Evolutionary conservation across 1,139 yeast species (phyloP).

Genomic region (Hansenula sp.): DNA sequence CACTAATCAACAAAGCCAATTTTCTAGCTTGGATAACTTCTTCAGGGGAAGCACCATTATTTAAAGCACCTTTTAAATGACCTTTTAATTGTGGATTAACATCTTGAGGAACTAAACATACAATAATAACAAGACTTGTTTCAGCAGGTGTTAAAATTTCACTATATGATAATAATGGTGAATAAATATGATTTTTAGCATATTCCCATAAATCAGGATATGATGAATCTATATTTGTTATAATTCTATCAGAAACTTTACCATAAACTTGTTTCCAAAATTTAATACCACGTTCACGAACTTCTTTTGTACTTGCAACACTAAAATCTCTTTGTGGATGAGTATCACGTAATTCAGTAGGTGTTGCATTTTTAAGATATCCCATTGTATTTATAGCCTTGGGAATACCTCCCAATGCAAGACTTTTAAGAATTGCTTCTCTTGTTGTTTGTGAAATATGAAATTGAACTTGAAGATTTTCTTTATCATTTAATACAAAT

Average conservation of each 20-base stretch:
- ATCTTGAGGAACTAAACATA: constrained; percentile 85
- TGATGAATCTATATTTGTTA: constrained; percentile 62
- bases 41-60: constrained; percentile 67
- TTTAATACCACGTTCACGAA: constrained; percentile 46
- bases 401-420: constrained; percentile 81
- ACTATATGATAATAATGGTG: constrained; percentile 68
- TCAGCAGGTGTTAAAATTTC: constrained; percentile 62
- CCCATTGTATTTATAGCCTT: constrained; percentile 77
- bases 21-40: constrained; percentile 58
- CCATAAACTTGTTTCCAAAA: constrained; percentile 77
- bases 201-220: constrained; percentile 84
- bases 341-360: constrained; percentile 37
- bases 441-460: constrained; percentile 55
- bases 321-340: constrained; percentile 20
- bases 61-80: constrained; percentile 79
- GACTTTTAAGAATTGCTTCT: constrained; percentile 72
- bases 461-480: constrained; percentile 7
- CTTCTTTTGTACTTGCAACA: constrained; percentile 19
- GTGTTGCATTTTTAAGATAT: constrained; percentile 62
- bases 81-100: constrained; percentile 95
- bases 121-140: constrained; percentile 72
- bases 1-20: constrained; percentile 61
- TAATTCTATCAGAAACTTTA: constrained; percentile 65
- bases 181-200: constrained; percentile 70
- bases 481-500: constrained; percentile 10